phyloP scores from a whole-genome alignment of 2,329 filamentous ascomycete species.

The Atkinsonella hypoxylon region DNA sequence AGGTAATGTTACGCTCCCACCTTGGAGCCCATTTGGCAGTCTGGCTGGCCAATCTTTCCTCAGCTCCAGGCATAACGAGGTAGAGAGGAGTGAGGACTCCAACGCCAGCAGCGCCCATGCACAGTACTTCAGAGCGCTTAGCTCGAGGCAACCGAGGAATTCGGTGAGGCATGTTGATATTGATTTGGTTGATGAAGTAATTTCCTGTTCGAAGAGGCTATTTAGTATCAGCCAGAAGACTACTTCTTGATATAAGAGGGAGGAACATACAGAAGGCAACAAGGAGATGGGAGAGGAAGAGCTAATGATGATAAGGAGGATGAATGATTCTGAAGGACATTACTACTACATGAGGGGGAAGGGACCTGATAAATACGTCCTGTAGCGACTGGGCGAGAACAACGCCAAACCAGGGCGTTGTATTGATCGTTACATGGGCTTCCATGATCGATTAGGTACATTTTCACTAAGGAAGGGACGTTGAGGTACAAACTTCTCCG shows the following conservation, averaged over 20 bases:
- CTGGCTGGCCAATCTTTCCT: slow-evolving; percentile 40
- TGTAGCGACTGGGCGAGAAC: neutral
- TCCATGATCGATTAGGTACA: neutral
- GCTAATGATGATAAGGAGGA: too few species aligned
- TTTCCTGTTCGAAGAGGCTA: too few species aligned
- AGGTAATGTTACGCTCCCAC: slow-evolving; percentile 46
- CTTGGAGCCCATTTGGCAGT: slow-evolving; percentile 46
- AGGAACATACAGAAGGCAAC: too few species aligned
- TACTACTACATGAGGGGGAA: neutral
- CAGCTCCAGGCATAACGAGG: slow-evolving; percentile 43
- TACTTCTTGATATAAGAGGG: too few species aligned
- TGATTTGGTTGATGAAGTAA: too few species aligned
- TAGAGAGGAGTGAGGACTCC: slow-evolving; percentile 44
- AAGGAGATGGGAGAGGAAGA: too few species aligned
- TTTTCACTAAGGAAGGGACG: neutral
- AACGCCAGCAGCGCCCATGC: slow-evolving; percentile 41
- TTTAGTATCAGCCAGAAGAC: too few species aligned
- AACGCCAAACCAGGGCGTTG: neutral
- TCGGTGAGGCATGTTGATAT: slow-evolving; percentile 32
- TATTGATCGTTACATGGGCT: neutral
- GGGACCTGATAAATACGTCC: neutral
- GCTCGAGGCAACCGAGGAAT: slow-evolving; percentile 37
- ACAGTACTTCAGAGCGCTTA: slow-evolving; percentile 35
- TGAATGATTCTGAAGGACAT: too few species aligned
- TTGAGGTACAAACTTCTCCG: neutral